Conservation (phyloP, 148 eudicot species). For the Diospyros kaki region DNA sequence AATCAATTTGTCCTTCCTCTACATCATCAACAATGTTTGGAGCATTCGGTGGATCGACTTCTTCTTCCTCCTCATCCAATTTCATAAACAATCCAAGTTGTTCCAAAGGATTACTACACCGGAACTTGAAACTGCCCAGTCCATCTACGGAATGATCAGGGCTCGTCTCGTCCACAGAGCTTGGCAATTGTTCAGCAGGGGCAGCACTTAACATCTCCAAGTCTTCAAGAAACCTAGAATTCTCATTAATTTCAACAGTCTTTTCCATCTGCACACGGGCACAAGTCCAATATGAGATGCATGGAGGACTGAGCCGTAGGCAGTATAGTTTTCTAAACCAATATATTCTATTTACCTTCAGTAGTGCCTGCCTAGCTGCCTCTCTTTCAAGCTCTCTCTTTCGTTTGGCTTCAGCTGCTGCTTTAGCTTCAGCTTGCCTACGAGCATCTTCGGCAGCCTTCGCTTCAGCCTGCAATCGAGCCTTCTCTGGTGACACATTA, state of each 20-base stretch:
- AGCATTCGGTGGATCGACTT: slow-evolving; percentile 37
- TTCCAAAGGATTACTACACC: slow-evolving; percentile 60
- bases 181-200: slow-evolving; percentile 42
- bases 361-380: slow-evolving; percentile 70
- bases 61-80: slow-evolving; percentile 71
- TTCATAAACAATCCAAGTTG: slow-evolving; percentile 79
- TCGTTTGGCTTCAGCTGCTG: slow-evolving; percentile 60
- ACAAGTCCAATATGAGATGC: neutral
- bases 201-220: slow-evolving; percentile 51
- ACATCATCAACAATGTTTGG: slow-evolving; percentile 20
- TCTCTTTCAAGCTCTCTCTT: slow-evolving; percentile 69
- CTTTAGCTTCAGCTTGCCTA: slow-evolving; percentile 57
- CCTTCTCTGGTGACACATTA: slow-evolving; percentile 50
- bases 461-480: slow-evolving; percentile 77
- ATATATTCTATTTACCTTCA: slow-evolving; percentile 32
- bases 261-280: slow-evolving; percentile 54
- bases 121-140: slow-evolving; percentile 58
- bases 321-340: no score
- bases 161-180: slow-evolving; percentile 54
- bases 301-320: neutral
- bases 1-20: slow-evolving; percentile 59
- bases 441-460: slow-evolving; percentile 77
- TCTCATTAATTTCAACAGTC: slow-evolving; percentile 75
- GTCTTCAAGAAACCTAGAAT: slow-evolving; percentile 53
- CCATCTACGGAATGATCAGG: slow-evolving; percentile 53